Conservation (phyloP, 2,329 filamentous ascomycete genomes). For the Cercospora nicotianae region DNA sequence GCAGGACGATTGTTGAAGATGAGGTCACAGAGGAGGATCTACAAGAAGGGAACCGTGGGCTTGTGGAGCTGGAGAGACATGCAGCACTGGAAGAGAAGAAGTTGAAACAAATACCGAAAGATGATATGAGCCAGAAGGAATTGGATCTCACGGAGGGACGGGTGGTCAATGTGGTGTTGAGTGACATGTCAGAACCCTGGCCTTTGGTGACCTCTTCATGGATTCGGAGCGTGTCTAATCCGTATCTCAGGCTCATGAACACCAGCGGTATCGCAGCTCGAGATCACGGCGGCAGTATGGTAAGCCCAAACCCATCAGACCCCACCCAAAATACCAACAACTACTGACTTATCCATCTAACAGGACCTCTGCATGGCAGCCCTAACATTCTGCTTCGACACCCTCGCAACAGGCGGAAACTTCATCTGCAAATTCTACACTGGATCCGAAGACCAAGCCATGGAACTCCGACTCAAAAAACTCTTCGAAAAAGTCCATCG, state of each 20-base stretch:
- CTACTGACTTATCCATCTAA: background rate
- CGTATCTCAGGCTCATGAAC: slow-evolving; percentile 98
- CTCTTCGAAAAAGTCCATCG: slow-evolving; percentile 79
- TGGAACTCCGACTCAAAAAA: slow-evolving; percentile 72
- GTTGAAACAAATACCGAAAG: slow-evolving; percentile 14
- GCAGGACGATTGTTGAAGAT: slow-evolving; percentile 31
- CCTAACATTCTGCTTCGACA: slow-evolving; percentile 80
- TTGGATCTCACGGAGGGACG: slow-evolving; percentile 45
- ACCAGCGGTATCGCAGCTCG: slow-evolving; percentile 83
- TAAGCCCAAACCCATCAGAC: slow-evolving; percentile 47
- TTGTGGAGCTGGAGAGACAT: slow-evolving; percentile 65
- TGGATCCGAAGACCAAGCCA: slow-evolving; percentile 75
- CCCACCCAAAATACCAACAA: no score
- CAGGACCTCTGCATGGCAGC: slow-evolving; percentile 90
- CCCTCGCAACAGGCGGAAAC: slow-evolving; percentile 76
- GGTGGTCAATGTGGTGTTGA: slow-evolving; percentile 87
- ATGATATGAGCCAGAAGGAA: slow-evolving; percentile 30
- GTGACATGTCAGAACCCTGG: slow-evolving; percentile 99
- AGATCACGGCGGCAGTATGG: slow-evolving; percentile 94
- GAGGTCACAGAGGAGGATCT: slow-evolving; percentile 43
- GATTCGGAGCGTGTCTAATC: slow-evolving; percentile 90
- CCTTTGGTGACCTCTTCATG: slow-evolving; percentile 73
- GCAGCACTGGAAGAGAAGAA: slow-evolving; percentile 27
- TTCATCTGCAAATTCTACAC: slow-evolving; percentile 99
- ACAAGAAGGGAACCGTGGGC: slow-evolving; percentile 53